These are phyloP conservation scores for Cryptococcus hybrid DNA, from an alignment of 1,284 basidiomycete species.

Conservation along the genomic window DNA sequence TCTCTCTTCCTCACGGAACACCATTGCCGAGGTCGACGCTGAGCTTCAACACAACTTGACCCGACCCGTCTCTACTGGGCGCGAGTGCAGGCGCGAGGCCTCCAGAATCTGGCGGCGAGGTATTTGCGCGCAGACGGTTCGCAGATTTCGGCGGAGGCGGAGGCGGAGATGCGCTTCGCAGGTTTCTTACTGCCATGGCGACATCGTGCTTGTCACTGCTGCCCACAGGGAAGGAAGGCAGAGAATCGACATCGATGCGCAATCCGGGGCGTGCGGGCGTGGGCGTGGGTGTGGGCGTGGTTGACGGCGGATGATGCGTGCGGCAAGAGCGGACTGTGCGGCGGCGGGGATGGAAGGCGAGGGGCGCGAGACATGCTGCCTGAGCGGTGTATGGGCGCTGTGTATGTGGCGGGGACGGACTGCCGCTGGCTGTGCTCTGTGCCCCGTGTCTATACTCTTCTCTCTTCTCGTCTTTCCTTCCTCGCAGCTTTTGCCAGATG, in stretches of 20 bases:
- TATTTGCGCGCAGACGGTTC: background rate
- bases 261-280: background rate
- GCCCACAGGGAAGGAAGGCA: background rate
- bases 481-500: no score
- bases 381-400: no score
- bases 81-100: background rate
- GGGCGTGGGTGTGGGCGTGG: no score
- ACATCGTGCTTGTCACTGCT: slow-evolving; percentile 9
- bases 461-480: no score
- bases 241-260: background rate
- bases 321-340: no score
- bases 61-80: background rate
- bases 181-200: slow-evolving; percentile 11
- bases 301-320: no score
- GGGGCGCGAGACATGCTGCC: no score
- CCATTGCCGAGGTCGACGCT: background rate
- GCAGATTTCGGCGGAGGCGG: background rate
- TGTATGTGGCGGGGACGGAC: no score
- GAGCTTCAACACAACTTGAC: background rate
- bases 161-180: slow-evolving; percentile 5
- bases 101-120: background rate
- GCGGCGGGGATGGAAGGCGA: no score
- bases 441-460: no score
- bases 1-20: background rate
- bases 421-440: no score